Evolutionary conservation across 257 asterid genomes (phyloP).

Genomic region (Solanum infundibuliforme): DNA sequence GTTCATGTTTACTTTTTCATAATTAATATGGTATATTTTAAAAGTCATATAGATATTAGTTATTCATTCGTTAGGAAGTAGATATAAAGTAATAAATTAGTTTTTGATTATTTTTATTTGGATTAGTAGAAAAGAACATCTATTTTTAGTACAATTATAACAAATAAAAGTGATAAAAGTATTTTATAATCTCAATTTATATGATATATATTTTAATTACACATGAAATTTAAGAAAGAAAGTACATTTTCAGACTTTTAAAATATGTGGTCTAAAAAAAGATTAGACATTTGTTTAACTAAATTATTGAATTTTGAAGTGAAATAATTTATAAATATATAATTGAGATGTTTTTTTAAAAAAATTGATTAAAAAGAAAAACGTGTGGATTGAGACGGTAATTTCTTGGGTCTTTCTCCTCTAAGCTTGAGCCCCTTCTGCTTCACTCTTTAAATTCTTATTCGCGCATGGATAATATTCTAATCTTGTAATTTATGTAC

Average conservation of each 20-base stretch:
- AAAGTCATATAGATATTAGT: not conserved
- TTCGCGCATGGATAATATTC: not conserved
- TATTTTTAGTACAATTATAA: not conserved
- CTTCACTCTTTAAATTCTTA: not conserved
- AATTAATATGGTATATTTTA: accelerated
- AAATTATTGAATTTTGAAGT: not conserved
- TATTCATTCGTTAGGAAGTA: not conserved
- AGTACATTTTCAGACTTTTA: accelerated
- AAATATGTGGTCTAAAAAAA: not conserved
- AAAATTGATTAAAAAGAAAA: not conserved
- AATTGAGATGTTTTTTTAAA: not conserved
- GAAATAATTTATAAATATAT: not conserved
- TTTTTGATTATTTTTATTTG: not conserved
- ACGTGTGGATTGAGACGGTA: not conserved
- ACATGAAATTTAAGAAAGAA: not conserved
- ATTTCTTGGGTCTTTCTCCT: not conserved
- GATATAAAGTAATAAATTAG: not conserved
- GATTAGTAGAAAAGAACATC: accelerated
- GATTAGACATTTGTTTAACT: not conserved
- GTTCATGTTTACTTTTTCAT: not conserved
- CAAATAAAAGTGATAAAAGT: not conserved
- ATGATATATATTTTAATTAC: not conserved
- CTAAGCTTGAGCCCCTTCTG: not conserved
- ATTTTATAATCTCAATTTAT: not conserved
- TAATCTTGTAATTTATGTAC: not conserved